Conservation (phyloP, 495 filamentous ascomycete genomes). For the Neurospora hispaniola region DNA sequence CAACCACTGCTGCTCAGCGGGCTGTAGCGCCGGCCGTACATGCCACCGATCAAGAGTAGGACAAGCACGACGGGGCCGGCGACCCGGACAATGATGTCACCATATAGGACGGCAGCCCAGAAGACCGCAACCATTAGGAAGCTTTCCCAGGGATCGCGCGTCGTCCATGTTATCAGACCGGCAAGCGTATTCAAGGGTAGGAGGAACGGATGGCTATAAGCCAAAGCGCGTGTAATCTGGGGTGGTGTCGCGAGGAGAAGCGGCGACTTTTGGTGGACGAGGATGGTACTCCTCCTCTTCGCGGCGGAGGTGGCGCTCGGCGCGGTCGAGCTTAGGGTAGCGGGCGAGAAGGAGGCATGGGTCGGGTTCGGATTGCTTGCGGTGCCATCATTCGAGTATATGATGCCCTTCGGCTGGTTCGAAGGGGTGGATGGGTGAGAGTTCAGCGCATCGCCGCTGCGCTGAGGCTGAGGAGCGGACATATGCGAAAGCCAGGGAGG, state of each 20-base stretch:
- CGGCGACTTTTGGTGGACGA: conserved; percentile 94
- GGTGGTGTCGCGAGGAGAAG: conserved; percentile 88
- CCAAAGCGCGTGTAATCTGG: conserved; percentile 80
- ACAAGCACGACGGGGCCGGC: conserved; percentile 80
- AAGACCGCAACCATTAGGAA: conserved; percentile 78
- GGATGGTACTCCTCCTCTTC: conserved; percentile 74
- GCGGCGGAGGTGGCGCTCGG: conserved; percentile 49
- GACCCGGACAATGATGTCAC: conserved; percentile 65
- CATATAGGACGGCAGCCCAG: conserved; percentile 79
- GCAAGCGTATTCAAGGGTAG: conserved; percentile 72
- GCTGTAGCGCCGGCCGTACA: conserved; percentile 87
- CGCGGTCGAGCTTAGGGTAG: conserved; percentile 50
- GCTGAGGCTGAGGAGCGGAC: conserved; percentile 31
- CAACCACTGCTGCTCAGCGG: conserved; percentile 78
- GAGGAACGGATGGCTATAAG: conserved; percentile 89
- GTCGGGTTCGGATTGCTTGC: conserved; percentile 20
- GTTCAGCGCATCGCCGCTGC: conserved; percentile 24
- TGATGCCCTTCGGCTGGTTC: conserved; percentile 9
- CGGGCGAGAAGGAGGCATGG: conserved; percentile 60
- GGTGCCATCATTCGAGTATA: conserved; percentile 19
- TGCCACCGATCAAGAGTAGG: conserved; percentile 67
- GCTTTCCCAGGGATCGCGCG: conserved; percentile 88
- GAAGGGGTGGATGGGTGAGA: conserved; percentile 16
- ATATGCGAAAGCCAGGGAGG: conserved; percentile 41
- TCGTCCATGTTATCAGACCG: conserved; percentile 87